These are phyloP conservation scores for Globisporangium sylvaticum DNA, from an alignment of 352 stramenopile genomes.

Conservation along the genomic window DNA sequence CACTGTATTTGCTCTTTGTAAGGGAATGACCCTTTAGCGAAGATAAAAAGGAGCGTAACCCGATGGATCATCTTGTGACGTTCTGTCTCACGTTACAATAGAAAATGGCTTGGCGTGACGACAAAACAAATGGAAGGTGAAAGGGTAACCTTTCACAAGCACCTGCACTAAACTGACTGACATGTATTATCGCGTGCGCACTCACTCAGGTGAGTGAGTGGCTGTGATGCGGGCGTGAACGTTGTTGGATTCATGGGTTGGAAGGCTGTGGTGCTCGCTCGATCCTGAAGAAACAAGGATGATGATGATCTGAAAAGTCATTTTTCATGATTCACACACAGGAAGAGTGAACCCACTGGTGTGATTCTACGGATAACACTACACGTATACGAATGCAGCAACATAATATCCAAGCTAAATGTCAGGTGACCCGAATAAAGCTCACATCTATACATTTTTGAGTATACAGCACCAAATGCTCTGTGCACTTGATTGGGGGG, in stretches of 20 bases:
- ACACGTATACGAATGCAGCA: too few relatives aligned
- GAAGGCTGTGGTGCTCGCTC: background rate
- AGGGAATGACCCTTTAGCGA: too few relatives aligned
- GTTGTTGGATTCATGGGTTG: background rate
- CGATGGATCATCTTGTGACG: too few relatives aligned
- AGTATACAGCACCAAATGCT: background rate
- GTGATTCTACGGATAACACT: background rate
- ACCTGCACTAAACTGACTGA: background rate
- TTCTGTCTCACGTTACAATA: too few relatives aligned
- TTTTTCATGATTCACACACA: background rate
- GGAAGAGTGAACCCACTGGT: background rate
- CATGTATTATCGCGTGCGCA: background rate
- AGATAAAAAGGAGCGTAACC: too few relatives aligned
- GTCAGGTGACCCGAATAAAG: background rate
- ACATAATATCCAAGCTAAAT: too few relatives aligned
- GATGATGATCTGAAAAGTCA: background rate
- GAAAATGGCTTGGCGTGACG: too few relatives aligned
- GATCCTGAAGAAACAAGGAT: background rate
- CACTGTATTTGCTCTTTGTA: too few relatives aligned
- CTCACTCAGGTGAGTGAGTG: background rate
- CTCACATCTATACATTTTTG: background rate
- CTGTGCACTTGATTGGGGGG: background rate
- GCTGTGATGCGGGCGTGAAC: background rate
- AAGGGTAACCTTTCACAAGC: too few relatives aligned
- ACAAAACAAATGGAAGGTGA: too few relatives aligned